Base-by-base conservation (phyloP, 1,284 basidiomycete genomes). In the Porphyrellus sp. region DNA sequence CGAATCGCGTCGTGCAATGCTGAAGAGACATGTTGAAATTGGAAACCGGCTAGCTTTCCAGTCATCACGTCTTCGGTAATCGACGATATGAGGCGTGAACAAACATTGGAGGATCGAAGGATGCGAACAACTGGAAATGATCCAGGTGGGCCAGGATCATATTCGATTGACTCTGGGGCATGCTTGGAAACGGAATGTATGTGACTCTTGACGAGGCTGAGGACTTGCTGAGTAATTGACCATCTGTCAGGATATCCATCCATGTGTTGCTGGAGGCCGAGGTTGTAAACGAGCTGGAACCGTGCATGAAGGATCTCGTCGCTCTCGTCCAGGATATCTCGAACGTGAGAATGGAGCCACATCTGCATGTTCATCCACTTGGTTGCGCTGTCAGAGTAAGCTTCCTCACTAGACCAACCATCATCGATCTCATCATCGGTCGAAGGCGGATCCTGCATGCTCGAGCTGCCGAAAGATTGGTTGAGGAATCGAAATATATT, bases 41-140 rank as follows among this genome's bases (percentile, higher is more conserved):
- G 25, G 37, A 56, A 50, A 20, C 52, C 56, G 3, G 58, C 46
- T 20, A 64, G 54, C 2, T 33, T 48, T 8, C 67, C 70, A 25
- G 53, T 38, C 39, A 72, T 37, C 18, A 37, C 35, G 20, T 21
- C 35, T 20, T 37, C 35, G 8, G 21, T 9, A 18, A 37, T 12
- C 35, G 21, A 20, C 12, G 35, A 7, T 21, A 37, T 37, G 9
- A 37, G 9, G 6, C 35, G 35, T 37, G 5, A 20, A 37, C 35
- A 3, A 21, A 37, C 18, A 11, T 21, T 20, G 8, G 35, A 37
- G 8, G 20, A n/a, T 3, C 8, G 35, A 3, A 37, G 7, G 8
- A 37, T 37, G 35, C 20, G 35, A 21, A 37, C 5, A 11, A 12
- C 8, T 3, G 35, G 35, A 21, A 37, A 37, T 12, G 35, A 37